Percentiles rank a stretch among this genome's conserved stretches.
Evolutionary conservation across 2,329 filamentous ascomycete genomes (phyloP).

Genomic region (Talaromyces sp.): DNA sequence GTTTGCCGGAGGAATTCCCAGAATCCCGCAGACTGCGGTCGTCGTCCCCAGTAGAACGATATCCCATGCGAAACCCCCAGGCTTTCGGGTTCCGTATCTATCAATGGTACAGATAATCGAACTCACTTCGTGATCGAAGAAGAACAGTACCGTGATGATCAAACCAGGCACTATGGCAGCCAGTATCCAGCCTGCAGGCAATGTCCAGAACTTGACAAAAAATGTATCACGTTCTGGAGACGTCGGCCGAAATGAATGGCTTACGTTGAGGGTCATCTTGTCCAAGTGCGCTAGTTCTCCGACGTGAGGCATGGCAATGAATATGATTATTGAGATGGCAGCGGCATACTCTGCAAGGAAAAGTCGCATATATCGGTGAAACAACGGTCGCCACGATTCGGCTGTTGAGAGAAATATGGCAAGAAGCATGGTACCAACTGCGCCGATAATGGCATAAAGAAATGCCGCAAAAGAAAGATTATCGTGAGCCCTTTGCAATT

Average conservation of each 20-base stretch:
- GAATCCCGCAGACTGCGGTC: conserved; percentile 58
- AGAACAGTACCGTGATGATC: conserved; percentile 63
- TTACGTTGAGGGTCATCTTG: conserved; percentile 55
- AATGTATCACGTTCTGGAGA: conserved; percentile 52
- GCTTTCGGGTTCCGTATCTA: conserved; percentile 57
- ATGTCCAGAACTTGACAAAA: conserved; percentile 60
- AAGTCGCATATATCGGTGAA: conserved; percentile 58
- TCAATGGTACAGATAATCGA: conserved; percentile 62
- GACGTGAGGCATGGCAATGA: conserved; percentile 58
- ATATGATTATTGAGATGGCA: conserved; percentile 61
- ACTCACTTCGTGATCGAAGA: conserved; percentile 65
- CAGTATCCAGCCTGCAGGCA: conserved; percentile 57
- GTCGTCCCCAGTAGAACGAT: conserved; percentile 58
- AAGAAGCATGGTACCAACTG: conserved; percentile 58
- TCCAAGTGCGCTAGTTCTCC: conserved; percentile 56
- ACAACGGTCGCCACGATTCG: conserved; percentile 56
- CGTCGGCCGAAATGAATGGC: conserved; percentile 53
- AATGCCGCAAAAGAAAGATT: conserved; percentile 57
- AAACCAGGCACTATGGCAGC: conserved; percentile 57
- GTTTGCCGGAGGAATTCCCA: conserved; percentile 63
- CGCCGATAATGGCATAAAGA: conserved; percentile 60
- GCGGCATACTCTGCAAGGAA: conserved; percentile 60
- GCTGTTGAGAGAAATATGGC: conserved; percentile 59
- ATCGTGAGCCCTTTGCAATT: conserved; percentile 55
- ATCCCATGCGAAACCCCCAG: conserved; percentile 61